Evolutionary conservation across 208 protist species (phyloP), one percentile per base, ranked within the genome.

Genomic region (Naegleria gruberi): DNA sequence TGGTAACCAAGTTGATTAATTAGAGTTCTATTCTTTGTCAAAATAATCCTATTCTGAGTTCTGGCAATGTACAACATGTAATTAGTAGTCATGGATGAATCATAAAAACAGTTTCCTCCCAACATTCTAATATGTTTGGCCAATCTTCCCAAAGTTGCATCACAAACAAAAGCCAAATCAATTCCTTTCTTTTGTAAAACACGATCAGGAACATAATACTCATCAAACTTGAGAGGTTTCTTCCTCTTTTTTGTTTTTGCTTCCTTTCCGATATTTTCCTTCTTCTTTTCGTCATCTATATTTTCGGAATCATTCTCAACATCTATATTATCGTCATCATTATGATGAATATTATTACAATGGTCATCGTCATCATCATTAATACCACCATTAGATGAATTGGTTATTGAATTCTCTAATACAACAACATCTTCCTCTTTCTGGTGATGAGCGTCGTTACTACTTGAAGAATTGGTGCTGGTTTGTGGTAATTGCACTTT

Each of bases 81-180:
- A 30, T 86, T 42, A 43, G 43, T 46, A 46, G 43, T 86, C 23
- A 46, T 46, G 34, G 17, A 26, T 23, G 30, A 19, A n/a, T 86
- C 43, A 46, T 86, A 86, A 26, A 30, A 23, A 86, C 40, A 42
- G 45, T 86, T 40, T 26, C 37, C 34, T 26, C 82, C 82, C 37
- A 86, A 15, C 82, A 86, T 86, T 86, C 82, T 43, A 30, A 86
- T 42, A 30, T 86, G 82, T 30, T 86, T 86, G 6, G 23, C 82
- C 8, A 86, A 8, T 34, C 82, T 42, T 43, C 82, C 37, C 17
- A 86, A 46, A 1, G 30, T 86, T 42, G 30, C 82, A 86, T 86
- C 82, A 46, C 82, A 86, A 46, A 86, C 19, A 47, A 86, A 86
- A 3, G 15, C 30, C 51, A 65, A 65, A 30, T 65, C 51, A 65